Evolutionary conservation across 305 asterid species (phyloP), one percentile per base, ranked within the genome.

Genomic region (Fraxinus sp.): DNA sequence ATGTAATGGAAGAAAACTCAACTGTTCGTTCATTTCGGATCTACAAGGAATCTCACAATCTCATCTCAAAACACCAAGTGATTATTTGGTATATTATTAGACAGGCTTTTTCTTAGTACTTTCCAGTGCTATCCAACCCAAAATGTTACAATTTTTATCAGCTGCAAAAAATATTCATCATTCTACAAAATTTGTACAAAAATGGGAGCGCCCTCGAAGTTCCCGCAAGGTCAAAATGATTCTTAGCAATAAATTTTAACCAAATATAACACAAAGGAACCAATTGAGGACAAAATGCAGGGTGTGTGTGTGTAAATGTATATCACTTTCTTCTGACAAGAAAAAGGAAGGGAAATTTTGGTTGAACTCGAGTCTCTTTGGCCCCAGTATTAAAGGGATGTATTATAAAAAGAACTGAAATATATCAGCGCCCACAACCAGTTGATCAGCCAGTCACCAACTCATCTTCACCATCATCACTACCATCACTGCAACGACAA

Each of bases 381-480:
- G 14, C 78, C 79, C 44, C 46, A 11, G 78, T 66, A 64, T 33
- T 75, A 52, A 26, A 79, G 39, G 75, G 70, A 82, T 14, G 75
- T n/a, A 78, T n/a, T 55, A 41, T 46, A 49, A 26, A 33, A 72
- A 68, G 30, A 39, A 18, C 64, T 22, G 28, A 36, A 70, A 35
- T 77, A 52, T 62, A 35, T 18, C 3, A 64, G 2, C 52, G 37
- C 36, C 36, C 18, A 78, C 78, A 78, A 71, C 33, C 33, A 36
- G 46, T 7, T 9, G 79, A 78, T 84, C 74, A 90, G 82, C 88
- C 81, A 79, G 82, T 86, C 46, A 82, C 79, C 11, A 78, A 44
- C 44, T 90, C 97, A 35, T 88, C 92, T 62, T 90, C 97, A 37
- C 97, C 88, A 72, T 81, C 92, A 79, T 92, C 97, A 71, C 97